These are phyloP conservation scores for Termitomyces sp. DNA, from an alignment of 768 basidiomycete genomes.

Conservation along the genomic window DNA sequence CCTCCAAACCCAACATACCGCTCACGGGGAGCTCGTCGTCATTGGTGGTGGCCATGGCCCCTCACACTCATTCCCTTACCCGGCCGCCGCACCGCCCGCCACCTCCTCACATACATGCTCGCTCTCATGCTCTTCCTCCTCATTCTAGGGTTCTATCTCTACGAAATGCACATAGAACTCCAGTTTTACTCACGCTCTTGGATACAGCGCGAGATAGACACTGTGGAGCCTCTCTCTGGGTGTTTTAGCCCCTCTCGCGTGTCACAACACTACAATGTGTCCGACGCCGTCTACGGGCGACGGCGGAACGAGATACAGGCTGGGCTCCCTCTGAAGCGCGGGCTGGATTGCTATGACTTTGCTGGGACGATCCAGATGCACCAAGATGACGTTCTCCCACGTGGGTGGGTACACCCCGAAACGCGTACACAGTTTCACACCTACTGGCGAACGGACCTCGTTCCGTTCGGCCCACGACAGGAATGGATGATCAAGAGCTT, in stretches of 20 bases:
- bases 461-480: slow-evolving; percentile 75
- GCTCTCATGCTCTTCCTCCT: slow-evolving; percentile 33
- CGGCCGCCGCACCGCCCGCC: slow-evolving; percentile 27
- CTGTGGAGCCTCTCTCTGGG: slow-evolving; percentile 56
- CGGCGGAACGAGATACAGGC: slow-evolving; percentile 72
- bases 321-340: slow-evolving; percentile 71
- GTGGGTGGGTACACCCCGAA: slow-evolving; percentile 26
- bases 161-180: slow-evolving; percentile 85
- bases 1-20: slow-evolving; percentile 20
- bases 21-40: slow-evolving; percentile 17
- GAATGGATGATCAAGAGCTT: slow-evolving; percentile 91
- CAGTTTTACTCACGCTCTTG: slow-evolving; percentile 74
- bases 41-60: slow-evolving; percentile 15
- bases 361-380: slow-evolving; percentile 66
- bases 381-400: slow-evolving; percentile 12
- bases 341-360: slow-evolving; percentile 91
- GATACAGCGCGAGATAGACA: slow-evolving; percentile 69
- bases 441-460: slow-evolving; percentile 92
- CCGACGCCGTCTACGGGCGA: slow-evolving; percentile 56
- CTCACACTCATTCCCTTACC: slow-evolving; percentile 20
- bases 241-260: slow-evolving; percentile 67
- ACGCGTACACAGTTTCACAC: slow-evolving; percentile 75
- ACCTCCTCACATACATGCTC: slow-evolving; percentile 26
- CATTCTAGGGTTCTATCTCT: slow-evolving; percentile 48
- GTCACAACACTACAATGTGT: slow-evolving; percentile 65